Percentiles rank a stretch among this genome's conserved stretches.
phyloP scores from a whole-genome alignment of 805 yeast genomes.

The Candida tibetensis region DNA sequence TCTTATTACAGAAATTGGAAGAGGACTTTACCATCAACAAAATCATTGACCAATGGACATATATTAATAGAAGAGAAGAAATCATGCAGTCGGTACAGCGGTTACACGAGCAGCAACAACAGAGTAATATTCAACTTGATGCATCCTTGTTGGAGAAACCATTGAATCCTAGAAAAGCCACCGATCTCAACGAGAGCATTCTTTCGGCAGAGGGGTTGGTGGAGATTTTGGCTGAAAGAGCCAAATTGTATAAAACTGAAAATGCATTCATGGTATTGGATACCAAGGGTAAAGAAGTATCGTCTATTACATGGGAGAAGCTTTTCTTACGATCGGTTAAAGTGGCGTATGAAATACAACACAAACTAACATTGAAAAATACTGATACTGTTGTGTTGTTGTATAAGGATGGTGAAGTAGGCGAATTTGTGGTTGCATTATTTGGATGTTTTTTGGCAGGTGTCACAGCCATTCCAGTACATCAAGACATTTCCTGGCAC shows the following conservation, averaged over 20 bases:
- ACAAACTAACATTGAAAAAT: slow-evolving; percentile 67
- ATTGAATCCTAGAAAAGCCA: slow-evolving; percentile 54
- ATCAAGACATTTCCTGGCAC: slow-evolving; percentile 62
- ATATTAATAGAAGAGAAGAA: slow-evolving; percentile 44
- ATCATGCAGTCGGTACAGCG: slow-evolving; percentile 37
- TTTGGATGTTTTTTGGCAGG: slow-evolving; percentile 93
- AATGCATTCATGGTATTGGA: slow-evolving; percentile 73
- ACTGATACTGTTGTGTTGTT: slow-evolving; percentile 83
- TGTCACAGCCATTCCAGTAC: slow-evolving; percentile 90
- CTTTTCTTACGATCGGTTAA: slow-evolving; percentile 79
- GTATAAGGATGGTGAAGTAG: slow-evolving; percentile 78
- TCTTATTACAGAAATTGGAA: slow-evolving; percentile 40
- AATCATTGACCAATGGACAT: slow-evolving; percentile 46
- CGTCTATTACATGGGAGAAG: slow-evolving; percentile 85
- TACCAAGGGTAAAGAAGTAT: slow-evolving; percentile 74
- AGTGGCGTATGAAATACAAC: slow-evolving; percentile 78
- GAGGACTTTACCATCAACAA: slow-evolving; percentile 40
- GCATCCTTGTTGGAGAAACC: slow-evolving; percentile 52
- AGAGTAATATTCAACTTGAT: slow-evolving; percentile 23
- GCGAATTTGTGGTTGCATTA: slow-evolving; percentile 82
- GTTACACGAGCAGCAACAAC: slow-evolving; percentile 32
- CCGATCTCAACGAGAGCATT: slow-evolving; percentile 16
- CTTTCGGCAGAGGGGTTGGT: slow-evolving; percentile 57
- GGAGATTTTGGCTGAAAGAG: slow-evolving; percentile 70
- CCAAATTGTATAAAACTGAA: slow-evolving; percentile 57